These are phyloP conservation scores for Mercurialis annua DNA, from an alignment of 345 rosid species.

Conservation along the genomic window DNA sequence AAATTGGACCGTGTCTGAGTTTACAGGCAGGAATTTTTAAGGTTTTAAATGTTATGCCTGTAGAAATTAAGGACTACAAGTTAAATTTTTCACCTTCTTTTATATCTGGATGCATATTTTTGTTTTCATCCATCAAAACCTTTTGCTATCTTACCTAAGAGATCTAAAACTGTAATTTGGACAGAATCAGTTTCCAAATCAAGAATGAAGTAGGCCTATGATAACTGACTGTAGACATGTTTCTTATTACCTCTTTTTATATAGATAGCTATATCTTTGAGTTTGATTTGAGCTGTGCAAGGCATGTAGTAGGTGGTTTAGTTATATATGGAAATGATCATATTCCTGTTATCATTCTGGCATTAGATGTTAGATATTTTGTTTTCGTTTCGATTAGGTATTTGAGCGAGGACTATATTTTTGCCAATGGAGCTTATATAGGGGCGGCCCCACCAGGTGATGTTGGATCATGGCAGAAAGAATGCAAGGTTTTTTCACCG, in stretches of 20 bases:
- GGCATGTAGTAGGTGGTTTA: background rate
- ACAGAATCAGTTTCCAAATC: background rate
- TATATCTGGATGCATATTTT: background rate
- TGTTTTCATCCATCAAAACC: no score
- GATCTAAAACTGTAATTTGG: background rate
- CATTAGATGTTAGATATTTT: background rate
- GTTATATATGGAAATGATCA: background rate
- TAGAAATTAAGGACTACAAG: background rate
- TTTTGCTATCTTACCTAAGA: background rate
- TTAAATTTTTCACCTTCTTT: background rate
- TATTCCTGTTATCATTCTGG: background rate
- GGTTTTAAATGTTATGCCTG: background rate
- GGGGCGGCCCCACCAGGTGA: conserved; percentile 79
- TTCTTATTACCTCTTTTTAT: background rate
- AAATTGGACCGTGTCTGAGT: background rate
- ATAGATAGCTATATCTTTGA: background rate
- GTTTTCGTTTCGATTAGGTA: conserved; percentile 38
- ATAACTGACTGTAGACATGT: background rate
- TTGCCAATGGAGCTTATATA: conserved; percentile 61
- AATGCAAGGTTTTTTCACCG: conserved; percentile 55
- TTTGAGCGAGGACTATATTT: conserved; percentile 34
- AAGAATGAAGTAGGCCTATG: background rate
- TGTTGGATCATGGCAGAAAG: conserved; percentile 85
- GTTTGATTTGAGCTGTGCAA: background rate
- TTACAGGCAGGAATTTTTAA: background rate